Evolutionary conservation across 768 basidiomycete species (phyloP).

Genomic region (Termitomyces sp.): DNA sequence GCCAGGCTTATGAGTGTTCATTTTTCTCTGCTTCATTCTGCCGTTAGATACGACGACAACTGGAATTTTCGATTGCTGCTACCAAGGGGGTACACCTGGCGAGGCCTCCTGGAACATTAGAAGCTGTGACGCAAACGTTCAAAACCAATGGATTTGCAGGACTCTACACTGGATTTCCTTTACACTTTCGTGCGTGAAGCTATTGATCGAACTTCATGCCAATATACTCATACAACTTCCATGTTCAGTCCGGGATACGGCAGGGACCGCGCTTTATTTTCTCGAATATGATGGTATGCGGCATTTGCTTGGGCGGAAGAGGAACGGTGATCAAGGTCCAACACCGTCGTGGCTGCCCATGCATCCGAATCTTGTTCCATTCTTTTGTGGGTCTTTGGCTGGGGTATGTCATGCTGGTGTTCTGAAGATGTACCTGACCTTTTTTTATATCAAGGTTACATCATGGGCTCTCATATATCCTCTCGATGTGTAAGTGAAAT

Average conservation of each 20-base stretch:
- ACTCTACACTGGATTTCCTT: slow-evolving; percentile 76
- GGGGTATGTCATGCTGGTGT: slow-evolving; percentile 46
- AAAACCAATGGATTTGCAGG: slow-evolving; percentile 54
- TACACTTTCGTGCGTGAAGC: slow-evolving; percentile 73
- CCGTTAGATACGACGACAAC: slow-evolving; percentile 77
- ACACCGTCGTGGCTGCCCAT: slow-evolving; percentile 87
- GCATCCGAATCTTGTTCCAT: slow-evolving; percentile 73
- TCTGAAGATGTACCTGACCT: background rate
- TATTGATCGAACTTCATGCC: background rate
- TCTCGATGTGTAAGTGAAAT: slow-evolving; percentile 70
- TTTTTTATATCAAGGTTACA: slow-evolving; percentile 38
- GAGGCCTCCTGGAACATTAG: slow-evolving; percentile 73
- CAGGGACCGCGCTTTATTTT: slow-evolving; percentile 89
- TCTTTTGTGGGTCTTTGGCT: slow-evolving; percentile 85
- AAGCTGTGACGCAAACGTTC: slow-evolving; percentile 79
- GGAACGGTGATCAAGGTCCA: slow-evolving; percentile 74
- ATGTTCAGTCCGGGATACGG: slow-evolving; percentile 73
- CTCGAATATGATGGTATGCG: slow-evolving; percentile 92
- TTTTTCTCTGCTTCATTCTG: slow-evolving; percentile 3
- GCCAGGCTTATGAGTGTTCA: slow-evolving; percentile 5
- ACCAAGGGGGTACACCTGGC: slow-evolving; percentile 64
- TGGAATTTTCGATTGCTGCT: slow-evolving; percentile 88
- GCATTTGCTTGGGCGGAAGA: slow-evolving; percentile 72
- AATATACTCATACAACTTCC: background rate
- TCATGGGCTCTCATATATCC: slow-evolving; percentile 93